phyloP scores from a whole-genome alignment of 139 green algal genomes.

The Tetradesmus obliquus region DNA sequence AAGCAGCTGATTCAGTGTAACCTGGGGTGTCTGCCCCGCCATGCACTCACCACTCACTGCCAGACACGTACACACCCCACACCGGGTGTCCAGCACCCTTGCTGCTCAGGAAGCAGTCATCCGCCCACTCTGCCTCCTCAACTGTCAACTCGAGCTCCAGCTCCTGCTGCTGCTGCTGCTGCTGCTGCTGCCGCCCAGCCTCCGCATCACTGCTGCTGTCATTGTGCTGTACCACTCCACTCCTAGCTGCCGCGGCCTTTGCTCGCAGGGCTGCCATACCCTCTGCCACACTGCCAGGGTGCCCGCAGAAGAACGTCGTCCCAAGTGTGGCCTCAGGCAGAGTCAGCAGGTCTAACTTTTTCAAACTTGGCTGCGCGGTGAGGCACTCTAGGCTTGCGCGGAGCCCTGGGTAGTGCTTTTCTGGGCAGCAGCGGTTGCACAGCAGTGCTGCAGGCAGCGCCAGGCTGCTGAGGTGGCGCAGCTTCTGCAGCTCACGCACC shows the following conservation, averaged over 20 bases:
- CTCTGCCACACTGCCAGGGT: background rate
- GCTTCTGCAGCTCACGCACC: conserved; percentile 12
- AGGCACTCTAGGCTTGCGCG: conserved; percentile 7
- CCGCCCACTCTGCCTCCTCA: background rate
- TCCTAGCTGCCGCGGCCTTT: background rate
- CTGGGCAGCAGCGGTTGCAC: conserved; percentile 25
- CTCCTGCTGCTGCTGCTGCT: background rate
- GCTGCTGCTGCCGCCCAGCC: background rate
- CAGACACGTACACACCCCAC: conserved; percentile 14
- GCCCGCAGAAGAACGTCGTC: conserved; percentile 5
- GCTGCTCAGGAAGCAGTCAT: conserved; percentile 6
- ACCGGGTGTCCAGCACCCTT: background rate
- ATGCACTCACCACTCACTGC: background rate
- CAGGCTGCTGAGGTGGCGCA: background rate
- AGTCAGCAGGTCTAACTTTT: conserved; percentile 20
- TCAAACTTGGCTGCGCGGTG: background rate
- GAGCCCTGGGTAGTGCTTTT: conserved; percentile 29
- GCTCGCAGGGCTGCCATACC: background rate
- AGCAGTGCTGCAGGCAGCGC: conserved; percentile 18
- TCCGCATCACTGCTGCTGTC: too few species aligned
- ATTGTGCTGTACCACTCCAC: background rate
- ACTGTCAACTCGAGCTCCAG: background rate
- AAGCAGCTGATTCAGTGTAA: too few species aligned
- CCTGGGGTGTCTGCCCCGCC: too few species aligned
- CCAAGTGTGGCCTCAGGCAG: conserved; percentile 17